Percentiles rank a stretch among this genome's conserved stretches.
Evolutionary conservation across 768 basidiomycete species (phyloP).

Genomic region (Pulveroboletus ravenelii): DNA sequence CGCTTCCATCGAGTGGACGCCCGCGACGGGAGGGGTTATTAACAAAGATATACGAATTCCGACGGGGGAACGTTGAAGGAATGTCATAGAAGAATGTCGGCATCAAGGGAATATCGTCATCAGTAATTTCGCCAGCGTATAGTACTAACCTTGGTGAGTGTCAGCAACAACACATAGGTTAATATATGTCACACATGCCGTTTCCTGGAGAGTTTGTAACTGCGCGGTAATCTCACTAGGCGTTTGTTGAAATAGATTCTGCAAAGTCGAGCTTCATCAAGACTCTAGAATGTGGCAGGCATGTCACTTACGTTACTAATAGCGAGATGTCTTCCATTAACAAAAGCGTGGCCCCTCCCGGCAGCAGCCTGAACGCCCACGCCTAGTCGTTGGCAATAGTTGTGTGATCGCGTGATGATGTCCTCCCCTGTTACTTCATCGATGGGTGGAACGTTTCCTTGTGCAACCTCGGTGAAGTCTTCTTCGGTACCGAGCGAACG

Average conservation of each 20-base stretch:
- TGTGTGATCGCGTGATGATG: slow-evolving; percentile 41
- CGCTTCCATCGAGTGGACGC: slow-evolving; percentile 3
- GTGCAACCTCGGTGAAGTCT: slow-evolving; percentile 40
- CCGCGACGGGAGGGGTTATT: slow-evolving; percentile 32
- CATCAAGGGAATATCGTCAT: slow-evolving; percentile 47
- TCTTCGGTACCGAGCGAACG: slow-evolving; percentile 32
- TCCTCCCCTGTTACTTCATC: slow-evolving; percentile 29
- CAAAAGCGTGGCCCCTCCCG: slow-evolving; percentile 64
- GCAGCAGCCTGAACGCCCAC: slow-evolving; percentile 34
- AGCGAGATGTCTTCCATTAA: slow-evolving; percentile 81
- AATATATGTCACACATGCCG: slow-evolving; percentile 39
- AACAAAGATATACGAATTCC: slow-evolving; percentile 77
- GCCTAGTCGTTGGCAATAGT: slow-evolving; percentile 60
- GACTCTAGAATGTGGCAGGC: not conserved
- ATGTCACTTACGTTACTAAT: slow-evolving; percentile 57
- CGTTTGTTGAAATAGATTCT: slow-evolving; percentile 27
- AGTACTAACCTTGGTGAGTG: slow-evolving; percentile 44
- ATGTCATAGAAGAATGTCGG: slow-evolving; percentile 87
- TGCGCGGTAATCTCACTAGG: slow-evolving; percentile 49
- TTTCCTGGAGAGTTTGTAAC: slow-evolving; percentile 66
- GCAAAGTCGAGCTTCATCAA: not conserved
- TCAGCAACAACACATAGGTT: not conserved
- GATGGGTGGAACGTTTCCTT: slow-evolving; percentile 17
- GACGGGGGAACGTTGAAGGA: slow-evolving; percentile 59
- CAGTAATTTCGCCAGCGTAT: slow-evolving; percentile 52